Percentiles rank a stretch among this genome's conserved stretches.
phyloP scores from a whole-genome alignment of 225 moss, liverwort and hornwort species.

The Rhytidiadelphus loreus region DNA sequence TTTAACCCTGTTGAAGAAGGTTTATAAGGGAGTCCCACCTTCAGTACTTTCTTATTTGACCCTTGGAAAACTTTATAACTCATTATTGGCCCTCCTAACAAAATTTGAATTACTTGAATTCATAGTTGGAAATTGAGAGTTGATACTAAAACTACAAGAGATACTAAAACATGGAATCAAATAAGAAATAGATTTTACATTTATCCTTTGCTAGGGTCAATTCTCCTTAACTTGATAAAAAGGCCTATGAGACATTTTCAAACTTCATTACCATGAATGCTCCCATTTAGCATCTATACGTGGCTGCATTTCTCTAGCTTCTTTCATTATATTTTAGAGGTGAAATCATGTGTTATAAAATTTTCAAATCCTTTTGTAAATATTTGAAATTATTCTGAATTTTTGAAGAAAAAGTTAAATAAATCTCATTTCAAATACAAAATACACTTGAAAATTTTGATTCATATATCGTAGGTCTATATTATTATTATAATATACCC shows the following conservation, averaged over 20 bases:
- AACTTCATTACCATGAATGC: not conserved
- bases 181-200: too few species aligned
- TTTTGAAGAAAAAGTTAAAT: too few species aligned
- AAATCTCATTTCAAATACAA: not conserved
- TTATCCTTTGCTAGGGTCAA: not conserved
- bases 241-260: not conserved
- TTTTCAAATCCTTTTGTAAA: not conserved
- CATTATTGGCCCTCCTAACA: too few species aligned
- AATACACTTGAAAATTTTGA: not conserved
- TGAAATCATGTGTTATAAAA: not conserved
- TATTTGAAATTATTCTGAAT: not conserved
- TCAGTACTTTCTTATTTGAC: too few species aligned
- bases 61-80: too few species aligned
- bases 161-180: too few species aligned
- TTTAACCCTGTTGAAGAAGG: too few species aligned
- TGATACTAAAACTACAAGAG: too few species aligned
- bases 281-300: not conserved
- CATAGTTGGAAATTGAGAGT: too few species aligned
- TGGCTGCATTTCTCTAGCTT: not conserved
- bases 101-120: too few species aligned
- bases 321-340: not conserved
- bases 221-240: fast-evolving
- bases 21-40: too few species aligned
- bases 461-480: not conserved
- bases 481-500: not conserved